Base-by-base conservation (phyloP, 176 grass and related monocot species). In the Raddia distichophylla region DNA sequence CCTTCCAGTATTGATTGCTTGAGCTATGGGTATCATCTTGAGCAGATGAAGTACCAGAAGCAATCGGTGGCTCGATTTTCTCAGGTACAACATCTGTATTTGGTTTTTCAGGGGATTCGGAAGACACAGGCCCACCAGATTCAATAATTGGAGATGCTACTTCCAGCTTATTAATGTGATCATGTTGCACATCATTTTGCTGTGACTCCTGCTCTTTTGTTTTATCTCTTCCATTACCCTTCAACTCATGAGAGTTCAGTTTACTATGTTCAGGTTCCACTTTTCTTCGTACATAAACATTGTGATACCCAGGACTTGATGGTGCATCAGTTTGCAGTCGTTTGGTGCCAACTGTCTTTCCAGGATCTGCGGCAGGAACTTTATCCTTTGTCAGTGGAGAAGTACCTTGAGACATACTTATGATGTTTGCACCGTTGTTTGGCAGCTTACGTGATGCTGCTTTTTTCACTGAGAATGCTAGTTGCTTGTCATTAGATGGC, bases 281-380 rank as follows among this genome's bases (percentile, higher is more conserved):
- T 80, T 85, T 91, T 59, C 89, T 84, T 51, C 92, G 84, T 76
- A 94, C 89, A 84, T 94, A 94, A 64, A 94, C 92, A 79, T 89
- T 88, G 83, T 91, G 89, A 60, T 64, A 89, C 22, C 64, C 87
- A 45, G 89, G 89, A 82, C 69, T 89, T 75, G 86, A 78, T 52
- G 80, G 63, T 82, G 71, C 60, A 82, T 94, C 89, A 52, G 57
- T 71, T 51, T 83, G 83, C 59, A 61, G 22, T 16, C 87, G 82
- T 78, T 94, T 94, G 32, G 64, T 63, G 4, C 77, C 78, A 49
- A 76, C 47, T 40, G 56, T 46, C 73, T 91, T 94, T 60, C 50
- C 13, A 44, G 81, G 27, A 49, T 94, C 87, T 80, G 78, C 16
- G 40, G 69, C 51, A 64, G 63, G 55, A 62, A 72, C 69, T 82